A percentile compares a stretch with the other conserved stretches of the same genome.
Evolutionary conservation across 768 basidiomycete genomes (phyloP).

Genomic region (Dendrothele bispora): DNA sequence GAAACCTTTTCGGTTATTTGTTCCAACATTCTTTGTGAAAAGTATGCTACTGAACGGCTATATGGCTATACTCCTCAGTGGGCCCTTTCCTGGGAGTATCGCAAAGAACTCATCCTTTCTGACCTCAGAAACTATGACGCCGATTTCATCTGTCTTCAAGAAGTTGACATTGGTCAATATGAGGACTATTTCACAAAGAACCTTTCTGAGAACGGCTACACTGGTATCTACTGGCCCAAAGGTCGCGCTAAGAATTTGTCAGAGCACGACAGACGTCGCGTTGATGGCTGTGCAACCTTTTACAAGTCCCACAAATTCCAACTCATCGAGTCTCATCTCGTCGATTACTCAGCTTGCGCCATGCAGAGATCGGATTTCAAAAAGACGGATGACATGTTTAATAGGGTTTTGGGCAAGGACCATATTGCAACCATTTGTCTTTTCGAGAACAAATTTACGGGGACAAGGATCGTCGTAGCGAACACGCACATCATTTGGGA

Average conservation of each 20-base stretch:
- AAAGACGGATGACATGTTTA: slow-evolving; percentile 99
- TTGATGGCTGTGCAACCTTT: slow-evolving; percentile 97
- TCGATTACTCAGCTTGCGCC: slow-evolving; percentile 92
- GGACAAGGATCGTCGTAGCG: slow-evolving; percentile 83
- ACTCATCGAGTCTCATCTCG: slow-evolving; percentile 88
- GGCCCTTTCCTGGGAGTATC: slow-evolving; percentile 95
- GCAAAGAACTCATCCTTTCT: slow-evolving; percentile 83
- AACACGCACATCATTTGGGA: slow-evolving; percentile 96
- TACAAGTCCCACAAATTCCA: slow-evolving; percentile 91
- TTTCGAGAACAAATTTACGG: slow-evolving; percentile 84
- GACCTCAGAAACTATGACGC: slow-evolving; percentile 81
- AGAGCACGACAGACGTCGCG: slow-evolving; percentile 78
- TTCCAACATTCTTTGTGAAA: slow-evolving; percentile 95
- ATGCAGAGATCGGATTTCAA: slow-evolving; percentile 93
- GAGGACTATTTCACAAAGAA: slow-evolving; percentile 86
- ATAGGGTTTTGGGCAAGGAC: slow-evolving; percentile 93
- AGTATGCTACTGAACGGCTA: slow-evolving; percentile 81
- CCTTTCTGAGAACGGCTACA: slow-evolving; percentile 76
- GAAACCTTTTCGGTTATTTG: slow-evolving; percentile 82
- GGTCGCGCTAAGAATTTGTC: slow-evolving; percentile 92
- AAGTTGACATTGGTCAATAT: slow-evolving; percentile 90
- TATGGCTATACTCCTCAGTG: slow-evolving; percentile 97
- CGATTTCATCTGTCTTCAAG: slow-evolving; percentile 94
- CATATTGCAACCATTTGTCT: slow-evolving; percentile 87
- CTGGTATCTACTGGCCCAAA: slow-evolving; percentile 90